Conservation (phyloP, 1,139 yeast genomes). For the Blastobotrys indianensis region DNA sequence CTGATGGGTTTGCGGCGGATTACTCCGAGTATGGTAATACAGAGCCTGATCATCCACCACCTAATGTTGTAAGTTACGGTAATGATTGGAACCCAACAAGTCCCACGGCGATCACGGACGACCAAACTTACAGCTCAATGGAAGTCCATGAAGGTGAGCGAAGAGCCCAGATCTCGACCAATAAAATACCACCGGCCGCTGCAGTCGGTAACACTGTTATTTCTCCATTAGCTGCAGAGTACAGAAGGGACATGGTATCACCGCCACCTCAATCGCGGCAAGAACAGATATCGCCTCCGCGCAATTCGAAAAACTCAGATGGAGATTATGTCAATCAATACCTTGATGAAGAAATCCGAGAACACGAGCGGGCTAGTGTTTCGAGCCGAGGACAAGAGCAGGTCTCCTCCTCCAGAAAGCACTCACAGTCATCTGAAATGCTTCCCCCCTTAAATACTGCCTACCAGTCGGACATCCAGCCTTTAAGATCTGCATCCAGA, state of each 20-base stretch:
- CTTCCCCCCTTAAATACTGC: slow-evolving; percentile 12
- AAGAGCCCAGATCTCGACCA: slow-evolving; percentile 22
- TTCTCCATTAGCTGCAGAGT: slow-evolving; percentile 23
- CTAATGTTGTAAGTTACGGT: neutral
- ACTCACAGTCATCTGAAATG: neutral
- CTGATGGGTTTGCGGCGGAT: too few relatives aligned
- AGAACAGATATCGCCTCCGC: slow-evolving; percentile 2
- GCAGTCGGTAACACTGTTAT: slow-evolving; percentile 18
- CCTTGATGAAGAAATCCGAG: slow-evolving; percentile 10
- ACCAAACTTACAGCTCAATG: neutral
- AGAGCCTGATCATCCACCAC: neutral
- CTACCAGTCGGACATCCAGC: slow-evolving; percentile 14
- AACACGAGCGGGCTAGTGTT: slow-evolving; percentile 3
- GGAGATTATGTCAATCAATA: slow-evolving; percentile 13
- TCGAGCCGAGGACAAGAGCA: neutral
- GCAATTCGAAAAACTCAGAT: neutral
- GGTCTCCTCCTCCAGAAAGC: neutral
- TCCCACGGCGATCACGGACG: slow-evolving; percentile 20
- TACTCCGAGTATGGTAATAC: neutral
- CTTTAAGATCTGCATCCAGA: slow-evolving; percentile 11
- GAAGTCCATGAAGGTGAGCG: neutral
- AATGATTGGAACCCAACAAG: slow-evolving; percentile 14
- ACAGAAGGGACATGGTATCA: slow-evolving; percentile 14
- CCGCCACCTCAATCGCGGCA: neutral
- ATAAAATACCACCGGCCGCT: slow-evolving; percentile 25